Percentiles rank a stretch among this genome's conserved stretches.
phyloP scores from a whole-genome alignment of 495 filamentous ascomycete species.

The Xylona heveae region DNA sequence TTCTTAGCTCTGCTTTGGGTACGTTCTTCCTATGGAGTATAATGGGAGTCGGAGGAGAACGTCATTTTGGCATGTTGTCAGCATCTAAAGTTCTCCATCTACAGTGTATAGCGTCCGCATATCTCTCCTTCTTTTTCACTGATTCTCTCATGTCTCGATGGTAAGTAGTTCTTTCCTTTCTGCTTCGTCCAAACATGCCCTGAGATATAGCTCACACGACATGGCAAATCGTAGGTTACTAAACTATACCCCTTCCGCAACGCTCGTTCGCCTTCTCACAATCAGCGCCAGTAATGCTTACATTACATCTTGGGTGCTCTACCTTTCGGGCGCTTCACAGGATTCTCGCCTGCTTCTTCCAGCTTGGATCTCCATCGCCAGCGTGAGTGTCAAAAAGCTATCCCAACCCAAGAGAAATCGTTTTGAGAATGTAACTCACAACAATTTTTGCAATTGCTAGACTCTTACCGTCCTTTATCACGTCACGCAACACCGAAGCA shows the following conservation, averaged over 20 bases:
- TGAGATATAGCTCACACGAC: background rate
- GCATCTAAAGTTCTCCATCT: background rate
- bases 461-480: constrained; percentile 63
- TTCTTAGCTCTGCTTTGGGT: constrained; percentile 71
- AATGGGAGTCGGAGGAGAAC: background rate
- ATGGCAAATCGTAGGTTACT: constrained; percentile 60
- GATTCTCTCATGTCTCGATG: constrained; percentile 86
- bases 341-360: constrained; percentile 63
- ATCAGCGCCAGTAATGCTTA: constrained; percentile 64
- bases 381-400: constrained; percentile 21
- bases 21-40: constrained; percentile 15
- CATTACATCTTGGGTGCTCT: constrained; percentile 59
- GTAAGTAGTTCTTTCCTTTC: constrained; percentile 20
- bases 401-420: constrained; percentile 1
- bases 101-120: constrained; percentile 63
- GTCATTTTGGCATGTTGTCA: too few relatives aligned
- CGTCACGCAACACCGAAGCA: constrained; percentile 59
- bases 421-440: background rate
- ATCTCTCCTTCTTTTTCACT: constrained; percentile 76
- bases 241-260: constrained; percentile 69
- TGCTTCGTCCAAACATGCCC: constrained; percentile 1
- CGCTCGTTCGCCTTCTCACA: constrained; percentile 62
- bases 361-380: constrained; percentile 72
- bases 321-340: constrained; percentile 49
- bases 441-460: too few relatives aligned